Base-by-base conservation (phyloP, 306 rosid genomes). In the Medicago lupulina region DNA sequence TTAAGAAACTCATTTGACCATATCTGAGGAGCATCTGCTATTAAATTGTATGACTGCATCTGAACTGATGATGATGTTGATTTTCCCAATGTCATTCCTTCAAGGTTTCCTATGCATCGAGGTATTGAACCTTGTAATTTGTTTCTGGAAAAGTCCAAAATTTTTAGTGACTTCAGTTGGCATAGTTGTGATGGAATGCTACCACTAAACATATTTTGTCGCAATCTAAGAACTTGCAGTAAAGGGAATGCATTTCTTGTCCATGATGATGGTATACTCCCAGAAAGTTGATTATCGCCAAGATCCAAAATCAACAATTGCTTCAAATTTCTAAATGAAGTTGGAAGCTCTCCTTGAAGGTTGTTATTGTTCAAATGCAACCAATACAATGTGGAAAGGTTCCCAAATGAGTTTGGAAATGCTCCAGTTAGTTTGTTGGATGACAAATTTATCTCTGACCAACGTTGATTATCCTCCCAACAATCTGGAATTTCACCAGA, bases 81-180 rank as follows among this genome's bases (percentile, higher is more conserved):
- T 21, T 64, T 18, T 9, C 7, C 6, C 0, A 57, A 3, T 55
- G 12, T 40, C 82, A 79, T 70, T 18, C 83, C 73, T n/a, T 2
- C 7, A 28, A 71, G 68, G 15, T 63, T 28, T 1, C 78, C 83
- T 4, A 72, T 63, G 78, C 79, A 80, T 2, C 0, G 1, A 9
- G 83, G 83, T 7, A 79, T 63, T 11, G 73, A 79, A 14, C 83
- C 83, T 1, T 41, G 7, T 72, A 79, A 41, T 7, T 16, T 79
- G 51, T 72, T 79, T 5, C 3, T 5, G 0, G 78, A 73, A n/a
- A 79, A 18, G 74, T 79, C 78, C 67, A 79, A 63, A 44, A 72
- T 64, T 79, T 63, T 0, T 0, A 79, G 9, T 2, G 67, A 17
- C 2, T 19, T 51, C 9, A 79, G 16, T 17, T 63, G 74, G 41